Conservation (phyloP, 352 stramenopile species). For the Plasmopara halstedii region DNA sequence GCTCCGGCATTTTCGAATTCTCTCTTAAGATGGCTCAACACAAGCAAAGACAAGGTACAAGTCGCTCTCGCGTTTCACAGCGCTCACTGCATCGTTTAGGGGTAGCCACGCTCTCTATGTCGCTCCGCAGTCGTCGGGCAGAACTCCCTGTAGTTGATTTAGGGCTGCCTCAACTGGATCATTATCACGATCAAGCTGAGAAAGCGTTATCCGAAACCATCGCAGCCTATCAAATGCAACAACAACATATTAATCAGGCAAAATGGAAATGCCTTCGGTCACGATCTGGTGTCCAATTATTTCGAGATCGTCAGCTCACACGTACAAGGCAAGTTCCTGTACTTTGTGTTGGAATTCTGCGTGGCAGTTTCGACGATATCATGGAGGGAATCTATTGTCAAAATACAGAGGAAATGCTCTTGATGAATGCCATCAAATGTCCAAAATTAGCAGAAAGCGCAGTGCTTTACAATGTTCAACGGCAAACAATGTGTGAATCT, state of each 20-base stretch:
- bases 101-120: slow-evolving; percentile 22
- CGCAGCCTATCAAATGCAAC: slow-evolving; percentile 18
- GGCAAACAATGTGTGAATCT: slow-evolving; percentile 20
- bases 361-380: slow-evolving; percentile 36
- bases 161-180: slow-evolving; percentile 25
- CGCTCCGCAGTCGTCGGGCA: slow-evolving; percentile 15
- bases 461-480: slow-evolving; percentile 29
- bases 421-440: slow-evolving; percentile 32
- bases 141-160: slow-evolving; percentile 13
- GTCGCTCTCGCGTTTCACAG: slow-evolving; percentile 15
- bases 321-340: slow-evolving; percentile 9
- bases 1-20: slow-evolving; percentile 18
- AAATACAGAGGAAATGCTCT: slow-evolving; percentile 35
- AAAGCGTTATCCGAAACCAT: slow-evolving; percentile 28
- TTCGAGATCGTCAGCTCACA: slow-evolving; percentile 17
- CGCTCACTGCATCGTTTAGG: slow-evolving; percentile 8
- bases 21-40: slow-evolving; percentile 9
- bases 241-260: slow-evolving; percentile 16
- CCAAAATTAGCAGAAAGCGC: slow-evolving; percentile 25
- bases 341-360: slow-evolving; percentile 24
- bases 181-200: slow-evolving; percentile 29
- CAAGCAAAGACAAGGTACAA: slow-evolving; percentile 5
- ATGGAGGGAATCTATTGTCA: slow-evolving; percentile 35
- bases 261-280: slow-evolving; percentile 35
- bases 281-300: slow-evolving; percentile 23